These are phyloP conservation scores for Blastocystis sp. DNA, from an alignment of 352 stramenopile species.

Conservation along the genomic window DNA sequence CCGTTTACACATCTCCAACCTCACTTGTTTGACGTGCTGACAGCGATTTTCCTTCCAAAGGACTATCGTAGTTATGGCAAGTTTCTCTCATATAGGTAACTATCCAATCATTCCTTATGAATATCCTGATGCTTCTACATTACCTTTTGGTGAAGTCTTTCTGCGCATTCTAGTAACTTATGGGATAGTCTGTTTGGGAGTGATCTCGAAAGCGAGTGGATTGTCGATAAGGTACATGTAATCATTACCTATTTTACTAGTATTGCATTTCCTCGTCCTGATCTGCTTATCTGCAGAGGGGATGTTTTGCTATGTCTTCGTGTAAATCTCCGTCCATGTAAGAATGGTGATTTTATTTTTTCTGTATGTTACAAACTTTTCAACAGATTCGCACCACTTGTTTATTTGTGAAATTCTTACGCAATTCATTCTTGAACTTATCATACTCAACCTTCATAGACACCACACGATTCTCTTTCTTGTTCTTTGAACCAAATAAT, in stretches of 20 bases:
- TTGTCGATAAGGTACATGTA: conserved; percentile 17
- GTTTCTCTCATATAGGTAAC: not conserved
- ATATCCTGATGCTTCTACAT: not conserved
- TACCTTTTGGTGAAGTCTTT: conserved; percentile 42
- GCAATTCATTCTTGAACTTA: not conserved
- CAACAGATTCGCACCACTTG: conserved; percentile 4
- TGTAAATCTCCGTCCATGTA: not conserved
- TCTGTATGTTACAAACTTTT: conserved; percentile 14
- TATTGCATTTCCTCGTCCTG: conserved; percentile 8
- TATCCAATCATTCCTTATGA: conserved; percentile 14
- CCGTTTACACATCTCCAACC: conserved; percentile 21
- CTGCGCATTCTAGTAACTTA: not conserved
- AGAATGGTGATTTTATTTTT: not conserved
- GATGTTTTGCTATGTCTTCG: conserved; percentile 23
- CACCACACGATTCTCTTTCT: not conserved
- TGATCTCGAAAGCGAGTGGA: conserved; percentile 35
- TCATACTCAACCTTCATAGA: not conserved
- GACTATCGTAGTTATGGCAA: not conserved
- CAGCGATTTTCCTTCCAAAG: conserved; percentile 35
- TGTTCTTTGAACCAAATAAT: not conserved
- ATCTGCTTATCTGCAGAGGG: not conserved
- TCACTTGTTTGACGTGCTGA: conserved; percentile 43
- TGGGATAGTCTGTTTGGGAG: conserved; percentile 39
- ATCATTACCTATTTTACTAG: not conserved
- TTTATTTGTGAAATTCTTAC: not conserved